Evolutionary conservation across 306 rosid genomes (phyloP).

Genomic region (Quercus glauca): DNA sequence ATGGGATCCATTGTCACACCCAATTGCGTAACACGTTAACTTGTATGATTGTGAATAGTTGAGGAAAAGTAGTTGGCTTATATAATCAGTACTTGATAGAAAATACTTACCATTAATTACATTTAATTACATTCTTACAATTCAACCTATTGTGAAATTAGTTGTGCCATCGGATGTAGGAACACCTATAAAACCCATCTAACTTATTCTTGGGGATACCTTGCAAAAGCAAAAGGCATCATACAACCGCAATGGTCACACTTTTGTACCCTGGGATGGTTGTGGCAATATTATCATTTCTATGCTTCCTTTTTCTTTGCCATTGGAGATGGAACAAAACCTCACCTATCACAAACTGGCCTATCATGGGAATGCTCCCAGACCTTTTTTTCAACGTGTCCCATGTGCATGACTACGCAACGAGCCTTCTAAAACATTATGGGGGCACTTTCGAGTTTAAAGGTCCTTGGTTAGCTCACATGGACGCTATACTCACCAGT

Average conservation of each 20-base stretch:
- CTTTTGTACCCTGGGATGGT: neutral
- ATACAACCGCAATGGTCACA: neutral
- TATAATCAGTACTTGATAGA: too few relatives aligned
- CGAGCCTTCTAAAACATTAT: neutral
- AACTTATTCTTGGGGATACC: too few relatives aligned
- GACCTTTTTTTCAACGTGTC: neutral
- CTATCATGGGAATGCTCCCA: conserved; percentile 7
- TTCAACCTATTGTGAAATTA: too few relatives aligned
- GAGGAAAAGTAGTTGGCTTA: too few relatives aligned
- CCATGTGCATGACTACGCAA: neutral
- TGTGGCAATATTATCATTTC: neutral
- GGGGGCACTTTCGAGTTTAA: neutral
- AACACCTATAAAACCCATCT: too few relatives aligned
- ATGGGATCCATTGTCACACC: too few relatives aligned
- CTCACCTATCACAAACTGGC: neutral
- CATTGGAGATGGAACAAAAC: neutral
- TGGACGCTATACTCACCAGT: conserved; percentile 10
- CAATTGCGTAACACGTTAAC: too few relatives aligned
- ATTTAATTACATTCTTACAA: too few relatives aligned
- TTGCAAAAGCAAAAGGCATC: neutral
- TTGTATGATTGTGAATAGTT: too few relatives aligned
- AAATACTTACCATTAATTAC: too few relatives aligned
- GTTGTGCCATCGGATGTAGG: too few relatives aligned
- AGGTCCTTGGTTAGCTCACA: conserved; percentile 24
- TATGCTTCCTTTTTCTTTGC: neutral